Evolutionary conservation across 345 rosid genomes (phyloP).

Genomic region (Murraya koenigii): DNA sequence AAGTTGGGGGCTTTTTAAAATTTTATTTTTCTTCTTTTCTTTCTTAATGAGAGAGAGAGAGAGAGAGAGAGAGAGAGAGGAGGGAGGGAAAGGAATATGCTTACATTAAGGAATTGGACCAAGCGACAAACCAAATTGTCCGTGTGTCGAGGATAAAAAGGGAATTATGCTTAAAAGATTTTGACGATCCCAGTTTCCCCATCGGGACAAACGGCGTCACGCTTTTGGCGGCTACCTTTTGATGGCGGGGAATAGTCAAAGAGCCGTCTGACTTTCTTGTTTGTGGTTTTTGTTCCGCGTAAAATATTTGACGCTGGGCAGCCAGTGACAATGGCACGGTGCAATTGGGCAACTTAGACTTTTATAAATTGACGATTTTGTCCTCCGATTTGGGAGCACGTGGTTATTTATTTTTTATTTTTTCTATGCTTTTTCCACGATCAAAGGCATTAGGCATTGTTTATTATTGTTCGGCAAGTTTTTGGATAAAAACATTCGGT

Average conservation of each 20-base stretch:
- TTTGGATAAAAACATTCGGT: too few relatives aligned
- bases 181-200: not conserved
- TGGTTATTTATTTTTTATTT: not conserved
- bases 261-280: too few relatives aligned
- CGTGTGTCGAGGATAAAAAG: not conserved
- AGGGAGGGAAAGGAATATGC: conserved; percentile 36
- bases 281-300: too few relatives aligned
- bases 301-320: not conserved
- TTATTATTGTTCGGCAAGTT: too few relatives aligned
- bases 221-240: not conserved
- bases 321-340: not conserved
- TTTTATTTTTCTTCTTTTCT: not conserved
- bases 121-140: not conserved
- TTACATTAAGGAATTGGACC: conserved; percentile 12
- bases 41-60: not conserved
- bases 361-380: not conserved
- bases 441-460: too few relatives aligned
- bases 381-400: not conserved
- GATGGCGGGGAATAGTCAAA: not conserved
- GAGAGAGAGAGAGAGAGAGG: not conserved
- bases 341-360: not conserved
- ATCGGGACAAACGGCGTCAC: not conserved
- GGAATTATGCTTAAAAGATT: not conserved
- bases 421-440: not conserved
- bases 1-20: not conserved